A percentile compares a stretch with the other conserved stretches of the same genome.
Conservation (phyloP, 306 rosid genomes). For the Morella rubra region DNA sequence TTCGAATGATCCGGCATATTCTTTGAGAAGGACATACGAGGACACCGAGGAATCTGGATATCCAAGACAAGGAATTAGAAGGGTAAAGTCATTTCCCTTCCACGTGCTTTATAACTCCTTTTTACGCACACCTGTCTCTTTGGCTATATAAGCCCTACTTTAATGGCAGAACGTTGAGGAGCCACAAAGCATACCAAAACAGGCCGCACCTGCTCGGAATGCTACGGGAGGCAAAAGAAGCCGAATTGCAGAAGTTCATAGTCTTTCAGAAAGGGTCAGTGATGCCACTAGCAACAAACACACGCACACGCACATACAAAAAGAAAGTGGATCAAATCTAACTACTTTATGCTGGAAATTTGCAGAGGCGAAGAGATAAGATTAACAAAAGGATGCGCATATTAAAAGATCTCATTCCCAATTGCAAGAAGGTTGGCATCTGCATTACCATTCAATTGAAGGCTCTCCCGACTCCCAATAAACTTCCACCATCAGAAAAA, state of each 20-base stretch:
- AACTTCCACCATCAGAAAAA: not conserved
- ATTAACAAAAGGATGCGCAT: conserved; percentile 49
- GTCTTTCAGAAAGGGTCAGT: conserved; percentile 50
- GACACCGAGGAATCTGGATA: conserved; percentile 36
- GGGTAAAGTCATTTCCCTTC: not conserved
- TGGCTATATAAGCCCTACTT: conserved; percentile 16
- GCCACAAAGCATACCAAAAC: conserved; percentile 21
- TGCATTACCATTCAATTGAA: not conserved
- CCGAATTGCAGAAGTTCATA: conserved; percentile 30
- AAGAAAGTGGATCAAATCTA: not conserved
- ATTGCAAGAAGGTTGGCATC: conserved; percentile 48
- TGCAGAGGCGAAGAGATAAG: conserved; percentile 53
- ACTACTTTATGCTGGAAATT: conserved; percentile 11
- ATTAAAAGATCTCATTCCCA: conserved; percentile 54
- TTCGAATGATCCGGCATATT: conserved; percentile 36
- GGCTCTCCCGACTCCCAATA: not conserved
- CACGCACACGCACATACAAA: not conserved
- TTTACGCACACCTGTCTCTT: not conserved
- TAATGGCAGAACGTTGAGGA: conserved; percentile 45
- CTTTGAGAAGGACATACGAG: conserved; percentile 23
- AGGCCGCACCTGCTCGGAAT: conserved; percentile 11
- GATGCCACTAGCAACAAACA: not conserved
- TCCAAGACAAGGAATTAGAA: conserved; percentile 45
- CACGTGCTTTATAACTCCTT: not conserved
- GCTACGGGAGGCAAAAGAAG: conserved; percentile 35